A percentile compares a stretch with the other conserved stretches of the same genome.
Conservation (phyloP, 2,329 filamentous ascomycete species). For the Aureobasidium sp. region DNA sequence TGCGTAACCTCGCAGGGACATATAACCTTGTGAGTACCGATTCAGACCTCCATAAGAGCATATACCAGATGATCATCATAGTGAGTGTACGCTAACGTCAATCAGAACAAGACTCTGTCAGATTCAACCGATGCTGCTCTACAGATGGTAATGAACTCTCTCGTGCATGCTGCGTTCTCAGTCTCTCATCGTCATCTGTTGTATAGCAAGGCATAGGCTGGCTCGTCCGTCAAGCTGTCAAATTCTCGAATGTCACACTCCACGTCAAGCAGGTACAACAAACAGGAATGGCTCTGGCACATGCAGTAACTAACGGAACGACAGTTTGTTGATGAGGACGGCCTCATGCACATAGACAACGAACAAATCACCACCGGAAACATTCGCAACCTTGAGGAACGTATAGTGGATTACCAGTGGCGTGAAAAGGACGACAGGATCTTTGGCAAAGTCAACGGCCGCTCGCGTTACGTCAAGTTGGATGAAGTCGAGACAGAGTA, state of each 20-base stretch:
- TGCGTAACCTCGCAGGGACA: conserved; percentile 59
- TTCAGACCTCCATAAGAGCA: neutral
- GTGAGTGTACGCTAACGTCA: neutral
- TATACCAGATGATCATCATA: neutral
- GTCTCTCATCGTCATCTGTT: neutral
- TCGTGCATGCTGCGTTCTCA: neutral
- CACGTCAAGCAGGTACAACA: conserved; percentile 36
- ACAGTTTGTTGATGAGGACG: conserved; percentile 40
- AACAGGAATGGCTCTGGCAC: neutral
- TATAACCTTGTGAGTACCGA: conserved; percentile 51
- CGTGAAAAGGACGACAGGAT: conserved; percentile 69
- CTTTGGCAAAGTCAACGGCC: conserved; percentile 62
- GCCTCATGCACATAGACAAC: conserved; percentile 54
- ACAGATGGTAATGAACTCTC: conserved; percentile 39
- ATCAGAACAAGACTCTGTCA: conserved; percentile 67
- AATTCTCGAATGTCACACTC: conserved; percentile 60
- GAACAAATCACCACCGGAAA: conserved; percentile 64
- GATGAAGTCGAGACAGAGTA: conserved; percentile 38
- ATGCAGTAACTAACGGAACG: neutral
- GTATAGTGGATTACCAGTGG: conserved; percentile 48
- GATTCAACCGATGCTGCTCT: conserved; percentile 62
- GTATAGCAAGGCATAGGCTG: conserved; percentile 34
- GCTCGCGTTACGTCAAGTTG: conserved; percentile 38
- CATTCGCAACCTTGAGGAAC: conserved; percentile 55
- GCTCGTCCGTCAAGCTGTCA: conserved; percentile 45